A percentile compares a stretch with the other conserved stretches of the same genome.
These are phyloP conservation scores for Neurospora sp. DNA, from an alignment of 2,329 filamentous ascomycete genomes.

Conservation along the genomic window DNA sequence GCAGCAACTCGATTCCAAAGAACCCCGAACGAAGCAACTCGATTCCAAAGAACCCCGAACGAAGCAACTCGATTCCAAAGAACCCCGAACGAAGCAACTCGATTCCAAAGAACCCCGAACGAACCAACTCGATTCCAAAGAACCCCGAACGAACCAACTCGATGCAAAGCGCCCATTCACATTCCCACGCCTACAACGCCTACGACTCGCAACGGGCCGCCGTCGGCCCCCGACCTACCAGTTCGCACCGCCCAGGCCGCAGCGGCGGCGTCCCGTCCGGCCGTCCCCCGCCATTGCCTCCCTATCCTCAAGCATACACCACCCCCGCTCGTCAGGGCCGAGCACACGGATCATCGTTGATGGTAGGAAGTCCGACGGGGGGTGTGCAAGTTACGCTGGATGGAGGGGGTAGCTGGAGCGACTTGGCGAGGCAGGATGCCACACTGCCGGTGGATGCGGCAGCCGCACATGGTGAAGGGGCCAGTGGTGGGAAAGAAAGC, in stretches of 20 bases:
- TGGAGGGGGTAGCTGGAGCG: constrained; percentile 82
- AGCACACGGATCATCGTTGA: constrained; percentile 41
- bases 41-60: no score
- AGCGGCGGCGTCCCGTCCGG: constrained; percentile 16
- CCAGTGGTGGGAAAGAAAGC: constrained; percentile 37
- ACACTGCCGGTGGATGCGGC: constrained; percentile 61
- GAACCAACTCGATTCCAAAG: not conserved
- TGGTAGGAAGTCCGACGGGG: constrained; percentile 68
- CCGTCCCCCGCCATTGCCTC: constrained; percentile 31
- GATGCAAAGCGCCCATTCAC: not conserved
- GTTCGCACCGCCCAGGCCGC: constrained; percentile 9
- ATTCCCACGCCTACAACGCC: not conserved
- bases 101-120: no score
- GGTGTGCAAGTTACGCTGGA: constrained; percentile 88
- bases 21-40: no score
- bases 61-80: not conserved
- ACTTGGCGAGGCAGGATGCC: constrained; percentile 75
- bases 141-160: not conserved
- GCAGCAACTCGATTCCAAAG: not conserved
- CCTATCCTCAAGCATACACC: constrained; percentile 38
- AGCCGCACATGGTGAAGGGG: constrained; percentile 28
- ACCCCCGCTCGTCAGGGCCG: constrained; percentile 21
- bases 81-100: no score
- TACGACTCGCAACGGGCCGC: not conserved
- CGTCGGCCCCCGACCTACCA: not conserved